phyloP scores from a whole-genome alignment of 2,329 filamentous ascomycete genomes.

The Thelonectria blattea region DNA sequence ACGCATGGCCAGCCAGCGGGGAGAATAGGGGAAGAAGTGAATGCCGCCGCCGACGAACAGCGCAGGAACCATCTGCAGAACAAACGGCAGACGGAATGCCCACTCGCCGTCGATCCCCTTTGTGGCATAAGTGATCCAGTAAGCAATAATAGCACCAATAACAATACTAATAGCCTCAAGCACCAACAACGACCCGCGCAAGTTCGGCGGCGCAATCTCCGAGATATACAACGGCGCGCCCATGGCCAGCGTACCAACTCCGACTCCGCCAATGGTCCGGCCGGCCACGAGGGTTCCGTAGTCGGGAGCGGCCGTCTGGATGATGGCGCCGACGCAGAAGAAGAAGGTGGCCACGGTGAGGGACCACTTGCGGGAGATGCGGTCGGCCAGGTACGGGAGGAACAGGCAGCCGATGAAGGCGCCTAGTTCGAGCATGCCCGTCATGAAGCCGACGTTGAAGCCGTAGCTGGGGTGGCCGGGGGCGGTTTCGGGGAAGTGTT shows the following conservation, averaged over 20 bases:
- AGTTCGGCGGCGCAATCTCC: slow-evolving; percentile 45
- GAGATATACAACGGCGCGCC: slow-evolving; percentile 42
- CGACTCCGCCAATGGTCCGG: slow-evolving; percentile 40
- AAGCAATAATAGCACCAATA: slow-evolving; percentile 58
- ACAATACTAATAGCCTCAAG: slow-evolving; percentile 59
- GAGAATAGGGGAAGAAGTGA: slow-evolving; percentile 52
- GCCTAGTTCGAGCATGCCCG: slow-evolving; percentile 50
- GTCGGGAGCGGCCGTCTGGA: slow-evolving; percentile 41
- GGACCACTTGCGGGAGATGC: slow-evolving; percentile 50
- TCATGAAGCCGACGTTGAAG: slow-evolving; percentile 45
- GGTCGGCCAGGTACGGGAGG: slow-evolving; percentile 47
- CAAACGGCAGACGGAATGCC: slow-evolving; percentile 54
- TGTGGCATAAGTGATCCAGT: slow-evolving; percentile 61
- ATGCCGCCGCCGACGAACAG: slow-evolving; percentile 46
- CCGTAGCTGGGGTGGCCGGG: slow-evolving; percentile 18
- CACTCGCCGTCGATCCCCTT: slow-evolving; percentile 48
- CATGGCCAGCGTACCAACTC: slow-evolving; percentile 40
- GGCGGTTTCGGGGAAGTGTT: slow-evolving; percentile 43
- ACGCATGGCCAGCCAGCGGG: slow-evolving; percentile 51
- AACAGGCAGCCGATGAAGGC: slow-evolving; percentile 46
- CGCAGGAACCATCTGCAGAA: slow-evolving; percentile 45
- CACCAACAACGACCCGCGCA: slow-evolving; percentile 50
- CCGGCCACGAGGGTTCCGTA: slow-evolving; percentile 39
- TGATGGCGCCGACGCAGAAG: slow-evolving; percentile 51
- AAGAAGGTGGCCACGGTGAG: slow-evolving; percentile 46